phyloP scores from a whole-genome alignment of 345 rosid genomes.

The Passiflora organensis region DNA sequence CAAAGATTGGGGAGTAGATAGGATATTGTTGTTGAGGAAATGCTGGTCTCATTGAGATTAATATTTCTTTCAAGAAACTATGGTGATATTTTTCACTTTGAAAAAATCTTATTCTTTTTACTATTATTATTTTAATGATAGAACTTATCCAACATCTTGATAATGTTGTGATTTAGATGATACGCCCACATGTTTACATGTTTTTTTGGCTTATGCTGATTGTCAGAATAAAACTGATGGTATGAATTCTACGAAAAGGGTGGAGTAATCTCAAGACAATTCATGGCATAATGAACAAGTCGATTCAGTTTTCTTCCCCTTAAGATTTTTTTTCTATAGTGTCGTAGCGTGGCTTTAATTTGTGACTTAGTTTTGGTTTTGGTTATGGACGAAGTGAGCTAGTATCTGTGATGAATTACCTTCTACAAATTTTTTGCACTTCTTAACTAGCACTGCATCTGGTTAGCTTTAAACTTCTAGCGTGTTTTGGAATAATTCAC shows the following conservation, averaged over 20 bases:
- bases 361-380: too few relatives aligned
- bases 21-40: slow-evolving; percentile 91
- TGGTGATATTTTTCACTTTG: slow-evolving; percentile 4
- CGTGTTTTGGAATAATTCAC: too few relatives aligned
- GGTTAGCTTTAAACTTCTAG: too few relatives aligned
- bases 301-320: slow-evolving; percentile 63
- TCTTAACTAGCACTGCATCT: too few relatives aligned
- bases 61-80: slow-evolving; percentile 2
- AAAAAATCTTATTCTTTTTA: not conserved
- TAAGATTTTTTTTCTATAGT: not conserved
- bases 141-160: slow-evolving; percentile 80
- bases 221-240: slow-evolving; percentile 18
- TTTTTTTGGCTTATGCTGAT: slow-evolving; percentile 2
- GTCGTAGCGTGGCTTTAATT: too few relatives aligned
- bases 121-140: slow-evolving; percentile 24
- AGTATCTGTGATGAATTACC: too few relatives aligned
- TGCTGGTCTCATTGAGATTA: slow-evolving; percentile 85
- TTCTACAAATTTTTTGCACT: too few relatives aligned
- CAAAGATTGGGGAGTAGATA: slow-evolving; percentile 82
- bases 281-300: slow-evolving; percentile 90
- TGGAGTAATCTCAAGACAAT: slow-evolving; percentile 88
- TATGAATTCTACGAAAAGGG: slow-evolving; percentile 47
- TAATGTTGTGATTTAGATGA: slow-evolving; percentile 98
- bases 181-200: slow-evolving; percentile 23
- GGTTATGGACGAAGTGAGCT: too few relatives aligned